Evolutionary conservation across 495 filamentous ascomycete species (phyloP), one percentile per base, ranked within the genome.

Genomic region (Talaromyces liani): DNA sequence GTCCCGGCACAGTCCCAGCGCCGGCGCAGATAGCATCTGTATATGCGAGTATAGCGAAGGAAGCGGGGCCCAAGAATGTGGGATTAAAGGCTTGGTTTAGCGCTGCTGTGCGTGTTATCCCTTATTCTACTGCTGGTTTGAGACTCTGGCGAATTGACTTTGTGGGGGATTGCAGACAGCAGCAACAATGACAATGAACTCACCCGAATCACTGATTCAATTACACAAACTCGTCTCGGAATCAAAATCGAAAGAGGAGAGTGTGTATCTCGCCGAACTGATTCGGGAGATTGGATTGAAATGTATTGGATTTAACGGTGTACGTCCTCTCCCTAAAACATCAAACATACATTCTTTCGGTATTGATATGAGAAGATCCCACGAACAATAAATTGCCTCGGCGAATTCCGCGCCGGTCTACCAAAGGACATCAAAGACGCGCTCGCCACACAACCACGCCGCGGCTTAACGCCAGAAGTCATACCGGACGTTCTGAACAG

Each of bases 231-330:
- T 85, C 16, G 82, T 84, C n/a, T 75, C 82, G 25, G 65, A 65
- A 9, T 66, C 71, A 0, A 69, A 75, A 33, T 66, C 72, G 16
- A 57, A 69, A 53, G 64, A 73, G 51, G 73, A 77, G 22, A 70
- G 77, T 24, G 75, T 86, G n/a, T 74, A 79, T 45, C 81, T 83
- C 6, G 89, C 88, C 54, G 89, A 91, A 70, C 73, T 91, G 20
- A 90, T 93, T 80, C 85, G 90, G 66, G 89, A 91, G 68, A 81
- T 91, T 67, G 89, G 87, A 3, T 79, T 93, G 49, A 93, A 93
- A 71, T 92, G 89, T 73, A 91, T 93, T 70, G 85, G 84, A 53
- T 91, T 93, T 80, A 93, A 93, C 74, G 90, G 90, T 45, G 60
- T 62, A 62, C 29, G 60, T 6, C 22, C 14, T 22, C n/a, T 18